Percentiles rank a stretch among this genome's conserved stretches.
phyloP scores from a whole-genome alignment of 352 stramenopile genomes.

The Phytophthora megakarya region DNA sequence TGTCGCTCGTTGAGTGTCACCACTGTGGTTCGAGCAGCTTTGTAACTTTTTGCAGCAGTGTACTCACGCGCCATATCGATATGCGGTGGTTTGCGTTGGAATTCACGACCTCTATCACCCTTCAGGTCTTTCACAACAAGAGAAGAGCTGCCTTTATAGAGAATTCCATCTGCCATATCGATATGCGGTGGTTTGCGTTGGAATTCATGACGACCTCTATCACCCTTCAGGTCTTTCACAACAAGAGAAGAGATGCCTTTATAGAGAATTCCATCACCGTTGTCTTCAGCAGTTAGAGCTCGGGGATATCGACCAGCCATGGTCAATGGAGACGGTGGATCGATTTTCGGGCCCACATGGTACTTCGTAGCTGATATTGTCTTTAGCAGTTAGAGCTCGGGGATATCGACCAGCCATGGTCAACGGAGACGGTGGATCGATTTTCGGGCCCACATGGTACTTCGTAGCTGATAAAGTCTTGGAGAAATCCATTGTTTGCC shows the following conservation, averaged over 20 bases:
- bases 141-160: too few species aligned
- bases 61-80: conserved; percentile 64
- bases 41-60: conserved; percentile 48
- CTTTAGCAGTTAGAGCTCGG: conserved; percentile 23
- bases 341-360: conserved; percentile 3
- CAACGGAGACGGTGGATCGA: conserved; percentile 15
- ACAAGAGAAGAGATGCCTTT: conserved; percentile 15
- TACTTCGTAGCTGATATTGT: conserved; percentile 36
- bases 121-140: conserved; percentile 4
- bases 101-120: conserved; percentile 14
- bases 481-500: conserved; percentile 17
- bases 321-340: conserved; percentile 14
- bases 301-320: conserved; percentile 24
- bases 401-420: conserved; percentile 23
- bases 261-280: conserved; percentile 60
- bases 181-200: conserved; percentile 63
- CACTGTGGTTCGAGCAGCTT: conserved; percentile 52
- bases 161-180: too few species aligned
- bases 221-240: conserved; percentile 5
- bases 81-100: conserved; percentile 64
- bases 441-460: conserved; percentile 6
- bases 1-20: conserved; percentile 53
- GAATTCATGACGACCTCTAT: conserved; percentile 31
- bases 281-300: conserved; percentile 30
- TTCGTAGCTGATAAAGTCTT: conserved; percentile 7